These are phyloP conservation scores for Neophaeococcomyces aloes DNA, from an alignment of 2,329 filamentous ascomycete genomes.

Conservation along the genomic window DNA sequence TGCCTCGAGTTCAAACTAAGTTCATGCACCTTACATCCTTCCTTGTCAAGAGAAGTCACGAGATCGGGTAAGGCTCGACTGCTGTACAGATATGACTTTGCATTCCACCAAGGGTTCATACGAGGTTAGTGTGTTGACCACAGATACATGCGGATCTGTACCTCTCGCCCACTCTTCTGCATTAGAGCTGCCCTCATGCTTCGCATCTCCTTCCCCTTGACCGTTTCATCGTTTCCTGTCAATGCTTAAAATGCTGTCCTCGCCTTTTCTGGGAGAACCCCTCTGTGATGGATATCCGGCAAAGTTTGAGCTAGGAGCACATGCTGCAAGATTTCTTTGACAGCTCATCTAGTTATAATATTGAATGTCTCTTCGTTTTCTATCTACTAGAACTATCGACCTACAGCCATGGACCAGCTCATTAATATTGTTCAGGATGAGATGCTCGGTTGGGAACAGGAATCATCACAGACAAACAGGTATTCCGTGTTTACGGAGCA, in stretches of 20 bases:
- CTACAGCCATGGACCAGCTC: neutral
- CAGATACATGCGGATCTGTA: neutral
- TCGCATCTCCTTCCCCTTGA: neutral
- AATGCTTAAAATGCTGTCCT: too few relatives aligned
- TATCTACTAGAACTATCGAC: neutral
- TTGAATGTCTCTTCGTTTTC: neutral
- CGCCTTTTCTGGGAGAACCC: too few relatives aligned
- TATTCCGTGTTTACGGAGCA: constrained; percentile 51
- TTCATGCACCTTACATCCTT: constrained; percentile 2
- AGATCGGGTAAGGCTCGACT: too few relatives aligned
- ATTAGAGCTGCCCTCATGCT: constrained; percentile 1
- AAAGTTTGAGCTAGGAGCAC: too few relatives aligned
- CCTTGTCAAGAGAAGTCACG: neutral
- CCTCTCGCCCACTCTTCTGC: constrained; percentile 1
- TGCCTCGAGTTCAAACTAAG: neutral
- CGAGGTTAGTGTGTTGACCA: neutral
- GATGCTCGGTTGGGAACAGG: constrained; percentile 4
- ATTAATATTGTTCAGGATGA: constrained; percentile 5
- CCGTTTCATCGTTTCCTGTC: neutral
- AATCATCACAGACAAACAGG: constrained; percentile 31
- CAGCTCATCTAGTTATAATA: too few relatives aligned
- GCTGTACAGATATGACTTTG: neutral
- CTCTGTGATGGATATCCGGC: too few relatives aligned
- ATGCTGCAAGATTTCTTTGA: too few relatives aligned
- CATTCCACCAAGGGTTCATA: neutral